A percentile compares a stretch with the other conserved stretches of the same genome.
Conservation (phyloP, 345 rosid species). For the Citrus hindsii region DNA sequence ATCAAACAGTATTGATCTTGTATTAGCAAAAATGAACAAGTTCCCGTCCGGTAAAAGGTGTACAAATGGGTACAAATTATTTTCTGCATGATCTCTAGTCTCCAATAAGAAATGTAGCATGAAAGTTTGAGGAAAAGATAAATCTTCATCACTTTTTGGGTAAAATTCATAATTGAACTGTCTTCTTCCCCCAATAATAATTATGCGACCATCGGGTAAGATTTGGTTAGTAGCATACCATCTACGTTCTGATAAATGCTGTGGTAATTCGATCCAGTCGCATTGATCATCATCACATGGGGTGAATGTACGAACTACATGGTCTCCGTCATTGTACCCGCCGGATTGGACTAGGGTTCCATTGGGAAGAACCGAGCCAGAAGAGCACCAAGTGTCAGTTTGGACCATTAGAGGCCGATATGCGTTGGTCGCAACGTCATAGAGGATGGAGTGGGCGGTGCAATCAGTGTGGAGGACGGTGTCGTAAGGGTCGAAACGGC, state of each 20-base stretch:
- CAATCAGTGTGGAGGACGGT: slow-evolving; percentile 47
- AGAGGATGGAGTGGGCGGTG: slow-evolving; percentile 82
- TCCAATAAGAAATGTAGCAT: slow-evolving; percentile 43
- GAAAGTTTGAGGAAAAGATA: not conserved
- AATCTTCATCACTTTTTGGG: slow-evolving; percentile 18
- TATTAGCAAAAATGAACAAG: slow-evolving; percentile 79
- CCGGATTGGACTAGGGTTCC: slow-evolving; percentile 84
- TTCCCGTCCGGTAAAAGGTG: slow-evolving; percentile 86
- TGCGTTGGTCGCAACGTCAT: slow-evolving; percentile 46
- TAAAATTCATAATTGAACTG: slow-evolving; percentile 68
- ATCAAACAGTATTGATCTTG: slow-evolving; percentile 56
- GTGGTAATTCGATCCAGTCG: slow-evolving; percentile 69
- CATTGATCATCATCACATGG: slow-evolving; percentile 46
- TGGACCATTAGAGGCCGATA: slow-evolving; percentile 60
- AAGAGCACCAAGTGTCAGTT: slow-evolving; percentile 90
- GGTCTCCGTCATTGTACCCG: slow-evolving; percentile 73
- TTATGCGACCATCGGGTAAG: slow-evolving; percentile 65
- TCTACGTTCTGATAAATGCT: slow-evolving; percentile 48
- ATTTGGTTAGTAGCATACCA: slow-evolving; percentile 83
- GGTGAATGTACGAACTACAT: slow-evolving; percentile 42
- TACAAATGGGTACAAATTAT: slow-evolving; percentile 81
- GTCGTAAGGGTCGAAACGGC: slow-evolving; percentile 47
- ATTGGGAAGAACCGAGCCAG: slow-evolving; percentile 57
- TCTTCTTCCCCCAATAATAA: slow-evolving; percentile 73
- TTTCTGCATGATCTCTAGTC: slow-evolving; percentile 56